These are phyloP conservation scores for Puccinia coronata DNA, from an alignment of 1,284 basidiomycete genomes.

Conservation along the genomic window DNA sequence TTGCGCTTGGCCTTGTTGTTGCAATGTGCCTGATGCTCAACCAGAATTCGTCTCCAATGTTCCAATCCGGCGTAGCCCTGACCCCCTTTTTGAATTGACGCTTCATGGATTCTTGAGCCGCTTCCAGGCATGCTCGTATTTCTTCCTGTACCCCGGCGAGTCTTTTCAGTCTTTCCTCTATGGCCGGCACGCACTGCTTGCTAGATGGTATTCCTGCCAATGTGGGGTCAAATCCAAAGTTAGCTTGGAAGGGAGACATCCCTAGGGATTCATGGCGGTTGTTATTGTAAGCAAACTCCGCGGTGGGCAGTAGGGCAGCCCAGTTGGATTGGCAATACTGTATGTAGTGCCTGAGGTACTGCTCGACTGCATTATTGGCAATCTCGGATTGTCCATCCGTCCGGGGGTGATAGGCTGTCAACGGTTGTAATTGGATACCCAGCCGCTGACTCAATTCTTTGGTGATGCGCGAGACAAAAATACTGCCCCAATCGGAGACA, in stretches of 20 bases:
- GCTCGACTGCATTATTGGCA: constrained; percentile 23
- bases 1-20: constrained; percentile 17
- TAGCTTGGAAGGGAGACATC: no score
- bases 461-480: constrained; percentile 2
- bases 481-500: not conserved
- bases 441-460: not conserved
- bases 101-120: no score
- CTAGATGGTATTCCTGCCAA: no score
- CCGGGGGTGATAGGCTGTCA: constrained; percentile 8
- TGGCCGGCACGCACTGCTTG: no score
- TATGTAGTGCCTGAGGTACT: constrained; percentile 25
- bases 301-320: constrained; percentile 22
- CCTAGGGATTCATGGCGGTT: no score
- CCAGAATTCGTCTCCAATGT: no score
- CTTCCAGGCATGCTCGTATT: no score
- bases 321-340: constrained; percentile 41
- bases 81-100: no score
- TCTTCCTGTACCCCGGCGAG: no score
- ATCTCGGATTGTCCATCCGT: constrained; percentile 26
- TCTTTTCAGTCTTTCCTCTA: no score
- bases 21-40: not conserved
- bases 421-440: not conserved
- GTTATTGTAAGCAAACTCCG: constrained; percentile 33
- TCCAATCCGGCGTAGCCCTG: no score
- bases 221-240: no score